phyloP scores from a whole-genome alignment of 352 stramenopile genomes.

The Aphanomyces stellatus region DNA sequence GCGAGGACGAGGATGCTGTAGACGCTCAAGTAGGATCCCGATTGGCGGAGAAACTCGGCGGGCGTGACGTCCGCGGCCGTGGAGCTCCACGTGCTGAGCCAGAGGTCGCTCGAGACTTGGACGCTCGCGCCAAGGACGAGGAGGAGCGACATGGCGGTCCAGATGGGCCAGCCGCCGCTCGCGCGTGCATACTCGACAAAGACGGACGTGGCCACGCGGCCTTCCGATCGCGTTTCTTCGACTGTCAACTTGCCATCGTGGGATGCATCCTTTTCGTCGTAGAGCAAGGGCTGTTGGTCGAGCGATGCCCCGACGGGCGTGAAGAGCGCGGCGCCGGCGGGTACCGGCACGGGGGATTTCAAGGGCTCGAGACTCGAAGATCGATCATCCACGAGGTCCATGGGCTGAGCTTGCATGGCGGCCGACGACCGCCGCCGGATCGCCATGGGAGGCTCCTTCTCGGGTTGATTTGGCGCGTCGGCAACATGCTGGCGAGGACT shows the following conservation, averaged over 20 bases:
- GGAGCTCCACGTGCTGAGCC: conserved; percentile 1
- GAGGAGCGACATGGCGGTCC: background rate
- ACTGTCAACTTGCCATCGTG: conserved; percentile 5
- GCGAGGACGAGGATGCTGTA: conserved; percentile 47
- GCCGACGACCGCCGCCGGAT: too few species aligned
- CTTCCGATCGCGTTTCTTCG: conserved; percentile 7
- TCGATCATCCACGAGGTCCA: background rate
- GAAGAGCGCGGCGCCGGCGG: background rate
- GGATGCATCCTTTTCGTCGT: conserved; percentile 36
- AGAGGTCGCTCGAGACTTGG: conserved; percentile 15
- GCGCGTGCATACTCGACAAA: background rate
- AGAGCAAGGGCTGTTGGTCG: conserved; percentile 22
- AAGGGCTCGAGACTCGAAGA: too few species aligned
- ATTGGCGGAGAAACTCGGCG: background rate
- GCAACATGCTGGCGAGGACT: background rate
- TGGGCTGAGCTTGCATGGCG: too few species aligned
- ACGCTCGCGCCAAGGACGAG: background rate
- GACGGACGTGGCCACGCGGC: background rate
- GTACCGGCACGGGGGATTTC: background rate
- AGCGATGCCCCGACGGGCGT: background rate
- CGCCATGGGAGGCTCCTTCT: background rate
- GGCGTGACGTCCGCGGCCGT: background rate
- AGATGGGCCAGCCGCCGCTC: conserved; percentile 1
- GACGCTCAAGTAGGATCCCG: conserved; percentile 40
- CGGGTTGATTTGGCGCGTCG: background rate